Conservation (phyloP, 148 eudicot species). For the Fagopyrum esculentum region DNA sequence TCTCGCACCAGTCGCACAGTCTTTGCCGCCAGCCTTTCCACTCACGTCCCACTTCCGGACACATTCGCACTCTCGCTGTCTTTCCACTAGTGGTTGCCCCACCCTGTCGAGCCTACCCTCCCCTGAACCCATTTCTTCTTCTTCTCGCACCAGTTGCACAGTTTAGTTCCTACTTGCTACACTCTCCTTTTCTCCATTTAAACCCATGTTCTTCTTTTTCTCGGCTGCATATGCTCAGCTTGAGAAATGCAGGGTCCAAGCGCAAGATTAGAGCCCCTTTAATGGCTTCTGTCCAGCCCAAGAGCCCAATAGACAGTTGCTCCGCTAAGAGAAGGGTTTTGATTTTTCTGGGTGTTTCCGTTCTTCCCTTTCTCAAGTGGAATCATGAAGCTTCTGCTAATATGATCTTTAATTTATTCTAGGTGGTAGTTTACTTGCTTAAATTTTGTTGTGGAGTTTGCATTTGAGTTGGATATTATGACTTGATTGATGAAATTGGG, state of each 20-base stretch:
- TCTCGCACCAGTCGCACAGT: too few species aligned
- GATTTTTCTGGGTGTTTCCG: slow-evolving; percentile 50
- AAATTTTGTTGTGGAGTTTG: too few species aligned
- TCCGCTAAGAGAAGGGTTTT: slow-evolving; percentile 43
- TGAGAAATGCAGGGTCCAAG: slow-evolving; percentile 30
- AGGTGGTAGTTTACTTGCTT: slow-evolving; percentile 2
- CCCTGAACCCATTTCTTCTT: too few species aligned
- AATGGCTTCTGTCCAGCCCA: slow-evolving; percentile 43
- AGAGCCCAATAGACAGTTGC: slow-evolving; percentile 21
- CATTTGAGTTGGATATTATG: too few species aligned
- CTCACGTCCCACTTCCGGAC: too few species aligned
- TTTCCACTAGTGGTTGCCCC: too few species aligned
- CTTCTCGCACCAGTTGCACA: too few species aligned
- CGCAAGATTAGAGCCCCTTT: slow-evolving; percentile 20
- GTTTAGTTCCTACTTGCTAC: not conserved
- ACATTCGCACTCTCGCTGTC: too few species aligned
- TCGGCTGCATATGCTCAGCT: slow-evolving; percentile 19
- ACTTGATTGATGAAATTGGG: too few species aligned
- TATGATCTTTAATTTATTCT: slow-evolving; percentile 17
- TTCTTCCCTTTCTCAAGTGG: slow-evolving; percentile 46
- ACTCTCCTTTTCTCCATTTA: slow-evolving; percentile 30
- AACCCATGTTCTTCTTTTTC: slow-evolving; percentile 22
- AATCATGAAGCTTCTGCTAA: slow-evolving; percentile 31
- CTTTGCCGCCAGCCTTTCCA: too few species aligned
- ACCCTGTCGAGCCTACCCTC: too few species aligned